These are phyloP conservation scores for Passiflora organensis DNA, from an alignment of 345 rosid species.

Conservation along the genomic window DNA sequence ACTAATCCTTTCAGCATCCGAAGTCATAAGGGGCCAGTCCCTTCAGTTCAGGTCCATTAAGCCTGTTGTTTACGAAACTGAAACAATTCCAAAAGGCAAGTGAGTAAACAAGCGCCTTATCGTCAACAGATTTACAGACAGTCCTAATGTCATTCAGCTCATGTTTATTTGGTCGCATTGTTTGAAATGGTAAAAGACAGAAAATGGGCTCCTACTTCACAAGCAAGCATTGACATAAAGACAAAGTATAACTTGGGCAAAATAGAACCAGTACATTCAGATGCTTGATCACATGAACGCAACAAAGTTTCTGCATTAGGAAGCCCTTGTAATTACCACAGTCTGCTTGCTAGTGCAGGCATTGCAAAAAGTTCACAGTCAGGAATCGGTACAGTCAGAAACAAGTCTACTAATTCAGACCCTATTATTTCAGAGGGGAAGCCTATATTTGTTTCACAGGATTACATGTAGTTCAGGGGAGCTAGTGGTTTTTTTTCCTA, in stretches of 20 bases:
- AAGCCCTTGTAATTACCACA: neutral
- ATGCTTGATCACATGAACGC: neutral
- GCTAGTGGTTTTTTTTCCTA: too few relatives aligned
- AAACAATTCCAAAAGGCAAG: constrained; percentile 1
- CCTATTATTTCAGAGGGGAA: too few relatives aligned
- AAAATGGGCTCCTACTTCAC: too few relatives aligned
- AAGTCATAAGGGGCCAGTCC: constrained; percentile 65
- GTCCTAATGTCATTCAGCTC: neutral
- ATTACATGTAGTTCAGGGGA: too few relatives aligned
- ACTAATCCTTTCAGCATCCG: constrained; percentile 41
- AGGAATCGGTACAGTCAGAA: too few relatives aligned
- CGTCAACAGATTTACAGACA: neutral
- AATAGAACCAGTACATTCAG: neutral
- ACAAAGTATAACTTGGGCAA: too few relatives aligned
- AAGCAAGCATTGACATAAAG: too few relatives aligned
- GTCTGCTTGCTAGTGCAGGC: neutral
- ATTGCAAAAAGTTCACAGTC: neutral
- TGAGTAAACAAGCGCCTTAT: neutral
- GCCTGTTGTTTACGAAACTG: constrained; percentile 55
- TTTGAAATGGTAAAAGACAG: too few relatives aligned
- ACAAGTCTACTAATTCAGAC: too few relatives aligned
- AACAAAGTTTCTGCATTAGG: neutral
- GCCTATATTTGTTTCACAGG: too few relatives aligned
- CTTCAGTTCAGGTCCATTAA: constrained; percentile 68
- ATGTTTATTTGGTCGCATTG: too few relatives aligned